Evolutionary conservation across 2,329 filamentous ascomycete genomes (phyloP), one percentile per base, ranked within the genome.

Genomic region (Akanthomyces muscarius): DNA sequence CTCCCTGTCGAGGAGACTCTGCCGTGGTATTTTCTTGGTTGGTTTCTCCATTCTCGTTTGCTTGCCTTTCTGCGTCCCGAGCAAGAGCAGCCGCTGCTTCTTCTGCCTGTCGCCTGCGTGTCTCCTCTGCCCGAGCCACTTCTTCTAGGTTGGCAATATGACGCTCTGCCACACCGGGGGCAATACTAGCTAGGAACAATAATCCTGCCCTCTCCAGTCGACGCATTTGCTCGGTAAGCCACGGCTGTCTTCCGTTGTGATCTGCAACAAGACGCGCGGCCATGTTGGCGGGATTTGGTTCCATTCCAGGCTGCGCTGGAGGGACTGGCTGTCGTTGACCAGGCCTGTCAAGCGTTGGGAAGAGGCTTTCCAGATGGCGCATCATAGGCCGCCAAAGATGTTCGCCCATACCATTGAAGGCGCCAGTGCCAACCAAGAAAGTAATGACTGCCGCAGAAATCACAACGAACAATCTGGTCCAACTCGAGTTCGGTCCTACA

Each of bases 131-230:
- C 56, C 79, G 75, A 45, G 78, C 80, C 62, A 83, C 80, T 4
- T 80, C 82, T 67, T 86, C 83, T 2, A 86, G 71, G 51, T 83
- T 79, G 28, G 81, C 83, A 65, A 89, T 88, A 65, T 89, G 86
- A 55, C 85, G 77, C 73, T 89, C 86, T 0, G 86, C 86, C 28
- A 89, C 81, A 11, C 86, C 86, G 1, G 86, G 86, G 1, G 86
- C 84, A 65, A 89, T 81, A 70, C 86, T 89, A 23, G 86, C 86
- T 25, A 89, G 75, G 68, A 89, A 89, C 28, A 89, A 76, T 18
- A 89, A 78, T 0, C 83, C 78, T 21, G 85, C 83, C 65, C 86
- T 81, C 72, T 89, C 86, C 7, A 85, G 69, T 13, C 84, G 76
- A 63, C 85, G 78, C 5, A 83, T 72, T 62, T 83, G 81, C 10